Conservation (phyloP, 768 basidiomycete genomes). For the Lentinus tigrinus region DNA sequence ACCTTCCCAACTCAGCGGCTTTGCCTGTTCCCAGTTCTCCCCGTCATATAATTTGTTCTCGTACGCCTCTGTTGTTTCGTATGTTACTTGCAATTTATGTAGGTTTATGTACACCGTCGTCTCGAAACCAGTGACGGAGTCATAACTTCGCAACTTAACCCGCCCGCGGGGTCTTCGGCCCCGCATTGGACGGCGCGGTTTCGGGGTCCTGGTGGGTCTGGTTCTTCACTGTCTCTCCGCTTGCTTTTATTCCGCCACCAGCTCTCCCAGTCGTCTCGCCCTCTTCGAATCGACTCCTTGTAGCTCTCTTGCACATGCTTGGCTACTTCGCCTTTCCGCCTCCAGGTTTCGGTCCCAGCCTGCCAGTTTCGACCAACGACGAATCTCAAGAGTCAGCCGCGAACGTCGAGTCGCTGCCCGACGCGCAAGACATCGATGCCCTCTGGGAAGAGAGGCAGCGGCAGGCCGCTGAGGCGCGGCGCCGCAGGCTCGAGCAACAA, state of each 20-base stretch:
- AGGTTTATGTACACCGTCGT: too few relatives aligned
- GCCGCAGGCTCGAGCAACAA: slow-evolving; percentile 31
- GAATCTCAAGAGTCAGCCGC: too few relatives aligned
- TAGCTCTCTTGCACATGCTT: neutral
- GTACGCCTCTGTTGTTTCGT: too few relatives aligned
- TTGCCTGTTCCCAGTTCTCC: neutral
- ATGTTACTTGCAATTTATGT: neutral
- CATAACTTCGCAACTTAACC: too few relatives aligned
- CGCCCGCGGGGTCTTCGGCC: neutral
- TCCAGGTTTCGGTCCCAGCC: neutral
- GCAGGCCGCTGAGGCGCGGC: slow-evolving; percentile 8
- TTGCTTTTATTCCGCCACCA: neutral
- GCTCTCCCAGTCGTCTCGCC: neutral
- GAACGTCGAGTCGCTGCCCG: too few relatives aligned
- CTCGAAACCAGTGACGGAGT: too few relatives aligned
- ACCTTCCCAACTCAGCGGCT: too few relatives aligned
- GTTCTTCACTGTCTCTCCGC: neutral
- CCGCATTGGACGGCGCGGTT: neutral
- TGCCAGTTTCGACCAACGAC: neutral
- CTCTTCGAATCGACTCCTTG: too few relatives aligned
- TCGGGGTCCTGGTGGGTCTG: slow-evolving; percentile 8
- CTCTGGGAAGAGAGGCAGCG: neutral
- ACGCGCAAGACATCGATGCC: neutral
- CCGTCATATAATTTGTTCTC: neutral
- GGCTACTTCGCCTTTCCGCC: slow-evolving; percentile 16